Conservation (phyloP, 2,329 filamentous ascomycete genomes). For the Colletotrichum theobromicola region DNA sequence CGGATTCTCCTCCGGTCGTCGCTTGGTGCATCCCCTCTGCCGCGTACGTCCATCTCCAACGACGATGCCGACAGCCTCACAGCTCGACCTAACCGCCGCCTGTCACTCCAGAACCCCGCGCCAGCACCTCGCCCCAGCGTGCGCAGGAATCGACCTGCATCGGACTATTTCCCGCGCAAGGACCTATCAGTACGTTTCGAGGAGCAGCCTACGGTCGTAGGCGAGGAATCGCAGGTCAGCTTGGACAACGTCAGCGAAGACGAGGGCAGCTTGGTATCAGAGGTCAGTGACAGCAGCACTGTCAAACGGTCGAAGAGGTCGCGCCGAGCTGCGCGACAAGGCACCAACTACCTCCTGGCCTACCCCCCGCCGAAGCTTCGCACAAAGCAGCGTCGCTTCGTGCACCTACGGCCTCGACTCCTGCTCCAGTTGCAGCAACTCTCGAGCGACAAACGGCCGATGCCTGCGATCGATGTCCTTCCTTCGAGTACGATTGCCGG, state of each 20-base stretch:
- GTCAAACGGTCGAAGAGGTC: conserved; percentile 28
- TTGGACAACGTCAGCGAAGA: conserved; percentile 51
- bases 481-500: conserved; percentile 66
- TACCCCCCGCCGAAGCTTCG: conserved; percentile 67
- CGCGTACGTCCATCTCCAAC: conserved; percentile 5
- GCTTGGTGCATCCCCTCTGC: conserved; percentile 29
- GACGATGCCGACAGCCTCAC: not conserved
- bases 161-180: conserved; percentile 42
- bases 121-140: conserved; percentile 13
- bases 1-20: conserved; percentile 49
- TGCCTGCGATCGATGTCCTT: conserved; percentile 75
- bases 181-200: conserved; percentile 54
- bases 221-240: not conserved
- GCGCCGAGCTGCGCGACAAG: conserved; percentile 47
- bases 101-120: conserved; percentile 10
- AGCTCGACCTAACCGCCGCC: conserved; percentile 1
- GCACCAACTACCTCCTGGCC: conserved; percentile 70
- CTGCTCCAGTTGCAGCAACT: conserved; percentile 75
- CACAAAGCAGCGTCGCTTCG: conserved; percentile 67
- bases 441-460: conserved; percentile 63
- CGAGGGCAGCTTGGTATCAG: conserved; percentile 49
- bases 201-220: conserved; percentile 37
- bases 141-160: conserved; percentile 35
- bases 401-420: conserved; percentile 71
- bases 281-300: conserved; percentile 52